A percentile compares a stretch with the other conserved stretches of the same genome.
phyloP scores from a whole-genome alignment of 768 basidiomycete species.

The Phylloporus rhodoxanthus region DNA sequence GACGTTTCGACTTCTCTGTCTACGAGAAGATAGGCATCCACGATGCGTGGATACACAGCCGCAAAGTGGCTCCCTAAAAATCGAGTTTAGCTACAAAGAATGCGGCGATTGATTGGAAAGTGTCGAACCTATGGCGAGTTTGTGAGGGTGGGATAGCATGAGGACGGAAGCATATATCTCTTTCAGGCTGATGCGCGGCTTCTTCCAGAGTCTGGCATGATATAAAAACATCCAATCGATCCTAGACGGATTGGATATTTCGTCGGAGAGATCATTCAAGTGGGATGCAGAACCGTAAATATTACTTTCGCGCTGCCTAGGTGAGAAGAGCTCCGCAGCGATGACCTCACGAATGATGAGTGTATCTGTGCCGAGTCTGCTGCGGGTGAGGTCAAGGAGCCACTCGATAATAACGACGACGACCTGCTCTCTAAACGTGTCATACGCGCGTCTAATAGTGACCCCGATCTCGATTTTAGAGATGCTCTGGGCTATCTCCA shows the following conservation, averaged over 20 bases:
- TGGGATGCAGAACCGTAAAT: conserved; percentile 37
- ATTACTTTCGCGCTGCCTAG: conserved; percentile 49
- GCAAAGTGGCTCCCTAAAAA: conserved; percentile 74
- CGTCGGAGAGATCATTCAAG: conserved; percentile 33
- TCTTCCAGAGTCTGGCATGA: conserved; percentile 83
- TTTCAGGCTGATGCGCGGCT: conserved; percentile 71
- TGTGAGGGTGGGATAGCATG: conserved; percentile 66
- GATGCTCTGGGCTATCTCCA: conserved; percentile 75
- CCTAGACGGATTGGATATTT: conserved; percentile 49
- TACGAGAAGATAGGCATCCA: conserved; percentile 85
- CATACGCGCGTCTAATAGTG: conserved; percentile 79
- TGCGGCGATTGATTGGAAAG: neutral
- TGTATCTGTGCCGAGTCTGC: conserved; percentile 61
- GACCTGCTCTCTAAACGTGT: conserved; percentile 85
- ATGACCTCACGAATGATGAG: conserved; percentile 68
- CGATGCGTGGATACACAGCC: conserved; percentile 76
- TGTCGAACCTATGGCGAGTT: conserved; percentile 68
- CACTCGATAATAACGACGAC: conserved; percentile 80
- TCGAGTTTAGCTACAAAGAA: conserved; percentile 2
- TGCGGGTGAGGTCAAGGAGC: conserved; percentile 74
- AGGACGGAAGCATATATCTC: conserved; percentile 76
- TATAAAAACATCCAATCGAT: conserved; percentile 75
- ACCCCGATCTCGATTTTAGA: conserved; percentile 88
- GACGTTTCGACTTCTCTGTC: conserved; percentile 95
- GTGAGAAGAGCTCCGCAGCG: conserved; percentile 60